Evolutionary conservation across 345 rosid species (phyloP).

Genomic region (Punica granatum): DNA sequence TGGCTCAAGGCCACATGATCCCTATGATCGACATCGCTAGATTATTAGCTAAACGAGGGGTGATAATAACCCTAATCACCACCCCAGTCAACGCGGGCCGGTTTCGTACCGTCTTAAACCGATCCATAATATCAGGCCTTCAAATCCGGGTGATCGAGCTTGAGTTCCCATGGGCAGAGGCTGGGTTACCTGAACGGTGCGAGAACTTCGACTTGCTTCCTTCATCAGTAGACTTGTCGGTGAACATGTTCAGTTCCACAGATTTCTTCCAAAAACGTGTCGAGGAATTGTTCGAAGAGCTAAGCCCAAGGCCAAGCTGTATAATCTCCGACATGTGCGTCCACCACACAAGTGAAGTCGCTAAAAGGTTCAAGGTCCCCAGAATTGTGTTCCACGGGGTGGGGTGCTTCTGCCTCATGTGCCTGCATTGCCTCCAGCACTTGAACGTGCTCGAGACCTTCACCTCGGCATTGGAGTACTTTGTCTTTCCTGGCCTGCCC

Average conservation of each 20-base stretch:
- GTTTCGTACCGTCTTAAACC: background rate
- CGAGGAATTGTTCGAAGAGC: slow-evolving; percentile 25
- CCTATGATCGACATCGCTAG: slow-evolving; percentile 13
- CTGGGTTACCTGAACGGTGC: slow-evolving; percentile 5
- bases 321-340: slow-evolving; percentile 42
- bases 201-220: slow-evolving; percentile 12
- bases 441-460: slow-evolving; percentile 12
- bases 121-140: slow-evolving; percentile 1
- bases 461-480: slow-evolving; percentile 19
- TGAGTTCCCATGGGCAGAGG: background rate
- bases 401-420: slow-evolving; percentile 38
- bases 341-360: slow-evolving; percentile 27
- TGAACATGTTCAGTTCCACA: slow-evolving; percentile 20
- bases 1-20: slow-evolving; percentile 14
- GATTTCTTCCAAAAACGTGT: slow-evolving; percentile 22
- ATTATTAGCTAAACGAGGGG: background rate
- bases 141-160: background rate
- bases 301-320: slow-evolving; percentile 36
- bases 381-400: slow-evolving; percentile 49
- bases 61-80: background rate
- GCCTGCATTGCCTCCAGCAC: slow-evolving; percentile 14
- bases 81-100: slow-evolving; percentile 4
- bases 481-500: slow-evolving; percentile 33
- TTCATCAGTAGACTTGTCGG: slow-evolving; percentile 11
- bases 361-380: slow-evolving; percentile 35